A percentile compares a stretch with the other conserved stretches of the same genome.
phyloP scores from a whole-genome alignment of 768 basidiomycete species.

The Amanita muscaria region DNA sequence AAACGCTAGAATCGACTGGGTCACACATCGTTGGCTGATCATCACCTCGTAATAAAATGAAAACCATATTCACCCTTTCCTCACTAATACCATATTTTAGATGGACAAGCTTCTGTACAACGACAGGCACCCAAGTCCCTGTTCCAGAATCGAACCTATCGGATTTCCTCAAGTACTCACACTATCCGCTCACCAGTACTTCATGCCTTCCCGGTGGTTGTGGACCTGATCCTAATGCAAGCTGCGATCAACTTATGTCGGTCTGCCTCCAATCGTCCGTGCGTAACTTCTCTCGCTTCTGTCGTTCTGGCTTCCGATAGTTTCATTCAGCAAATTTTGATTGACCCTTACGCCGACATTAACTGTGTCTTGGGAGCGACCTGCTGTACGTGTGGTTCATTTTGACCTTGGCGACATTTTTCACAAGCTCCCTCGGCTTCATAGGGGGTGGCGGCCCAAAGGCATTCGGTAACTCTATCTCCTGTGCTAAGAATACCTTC shows the following conservation, averaged over 20 bases:
- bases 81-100: not conserved
- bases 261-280: conserved; percentile 6
- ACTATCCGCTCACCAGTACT: conserved; percentile 6
- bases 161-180: conserved; percentile 10
- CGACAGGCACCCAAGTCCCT: not conserved
- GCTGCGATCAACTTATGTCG: conserved; percentile 10
- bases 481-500: conserved; percentile 9
- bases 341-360: conserved; percentile 7
- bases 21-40: conserved; percentile 7
- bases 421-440: no score
- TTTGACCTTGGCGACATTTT: no score
- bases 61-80: no score
- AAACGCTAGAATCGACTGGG: not conserved
- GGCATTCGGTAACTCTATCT: conserved; percentile 9
- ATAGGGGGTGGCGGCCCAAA: conserved; percentile 5
- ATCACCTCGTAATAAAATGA: conserved; percentile 11
- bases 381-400: conserved; percentile 11
- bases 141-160: conserved; percentile 10
- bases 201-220: conserved; percentile 6
- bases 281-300: not conserved
- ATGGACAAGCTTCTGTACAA: conserved; percentile 13
- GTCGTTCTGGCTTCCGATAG: not conserved
- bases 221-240: conserved; percentile 9
- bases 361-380: conserved; percentile 10
- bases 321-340: conserved; percentile 8